Base-by-base conservation (phyloP, 257 asterid genomes). In the Gentiana straminea region DNA sequence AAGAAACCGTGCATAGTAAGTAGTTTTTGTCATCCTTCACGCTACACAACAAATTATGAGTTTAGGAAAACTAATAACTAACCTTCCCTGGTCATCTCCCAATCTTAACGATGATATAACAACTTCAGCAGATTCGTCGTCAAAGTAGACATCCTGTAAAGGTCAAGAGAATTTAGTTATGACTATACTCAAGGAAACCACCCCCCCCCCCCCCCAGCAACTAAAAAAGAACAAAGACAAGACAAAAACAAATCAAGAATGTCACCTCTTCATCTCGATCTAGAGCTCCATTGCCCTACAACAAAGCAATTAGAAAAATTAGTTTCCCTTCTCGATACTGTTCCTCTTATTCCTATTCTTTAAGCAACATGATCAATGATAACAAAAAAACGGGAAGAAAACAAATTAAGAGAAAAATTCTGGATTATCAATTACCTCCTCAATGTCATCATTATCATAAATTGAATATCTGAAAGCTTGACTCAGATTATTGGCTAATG, bases 71-170 rank as follows among this genome's bases (percentile, higher is more conserved):
- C 24, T 24, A 24, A 24, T 24, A 65, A 78, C 94, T 73, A 65
- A 88, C 99, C 99, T 88, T 57, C 95, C 95, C 62, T 92, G 95
- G 70, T 86, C 94, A 69, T 85, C 95, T 53, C 94, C 97, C 85
- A 92, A 75, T 77, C 97, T 75, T 57, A 92, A 75, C 58, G 99
- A 85, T 56, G 99, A 92, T 66, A 92, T 83, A 64, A 92, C 98
- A 33, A 92, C 99, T 75, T 92, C 99, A 50, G 97, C 99, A 60
- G 94, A 81, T 65, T 91, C 95, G 24, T 91, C 95, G 15, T 91
- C 98, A 60, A 91, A 91, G 82, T 91, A 92, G 50, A 81, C 95
- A 75, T 88, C 98, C 99, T 91, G 72, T 68, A 79, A 49, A 7
- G 36, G 33, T 8, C 38, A 33, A 9, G 61, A 55, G 7, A 8